Evolutionary conservation across 345 rosid species (phyloP).

Genomic region (Hibiscus syriacus): DNA sequence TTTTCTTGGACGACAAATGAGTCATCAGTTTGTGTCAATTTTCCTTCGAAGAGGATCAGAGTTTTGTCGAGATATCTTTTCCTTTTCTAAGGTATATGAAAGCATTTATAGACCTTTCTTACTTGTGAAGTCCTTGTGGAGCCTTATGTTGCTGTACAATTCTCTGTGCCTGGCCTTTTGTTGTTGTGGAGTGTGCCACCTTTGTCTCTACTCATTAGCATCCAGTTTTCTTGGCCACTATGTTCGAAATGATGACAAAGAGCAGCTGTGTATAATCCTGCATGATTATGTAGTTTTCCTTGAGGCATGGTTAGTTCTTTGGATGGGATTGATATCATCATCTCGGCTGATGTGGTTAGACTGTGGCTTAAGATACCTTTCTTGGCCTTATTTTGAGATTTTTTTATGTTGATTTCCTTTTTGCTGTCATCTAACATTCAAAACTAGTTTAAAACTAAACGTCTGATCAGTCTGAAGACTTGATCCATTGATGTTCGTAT

Average conservation of each 20-base stretch:
- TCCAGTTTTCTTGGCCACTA: background rate
- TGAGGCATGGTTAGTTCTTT: slow-evolving; percentile 11
- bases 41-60: slow-evolving; percentile 13
- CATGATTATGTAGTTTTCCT: background rate
- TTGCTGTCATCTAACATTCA: background rate
- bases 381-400: background rate
- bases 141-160: background rate
- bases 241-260: background rate
- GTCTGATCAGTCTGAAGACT: background rate
- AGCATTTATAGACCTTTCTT: background rate
- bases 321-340: slow-evolving; percentile 7
- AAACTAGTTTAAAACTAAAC: background rate
- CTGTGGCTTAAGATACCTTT: slow-evolving; percentile 11
- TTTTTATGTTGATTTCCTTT: slow-evolving; percentile 8
- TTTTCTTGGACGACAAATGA: slow-evolving; percentile 6
- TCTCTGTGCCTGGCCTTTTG: slow-evolving; percentile 14
- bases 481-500: too few species aligned
- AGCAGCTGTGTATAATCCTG: background rate
- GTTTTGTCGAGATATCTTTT: slow-evolving; percentile 9
- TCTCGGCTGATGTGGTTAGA: slow-evolving; percentile 6
- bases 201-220: background rate
- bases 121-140: too few species aligned
- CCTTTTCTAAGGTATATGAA: background rate
- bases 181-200: background rate
- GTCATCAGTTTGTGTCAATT: background rate